Evolutionary conservation across 2,329 filamentous ascomycete genomes (phyloP).

Genomic region (Cladosporium sp.): DNA sequence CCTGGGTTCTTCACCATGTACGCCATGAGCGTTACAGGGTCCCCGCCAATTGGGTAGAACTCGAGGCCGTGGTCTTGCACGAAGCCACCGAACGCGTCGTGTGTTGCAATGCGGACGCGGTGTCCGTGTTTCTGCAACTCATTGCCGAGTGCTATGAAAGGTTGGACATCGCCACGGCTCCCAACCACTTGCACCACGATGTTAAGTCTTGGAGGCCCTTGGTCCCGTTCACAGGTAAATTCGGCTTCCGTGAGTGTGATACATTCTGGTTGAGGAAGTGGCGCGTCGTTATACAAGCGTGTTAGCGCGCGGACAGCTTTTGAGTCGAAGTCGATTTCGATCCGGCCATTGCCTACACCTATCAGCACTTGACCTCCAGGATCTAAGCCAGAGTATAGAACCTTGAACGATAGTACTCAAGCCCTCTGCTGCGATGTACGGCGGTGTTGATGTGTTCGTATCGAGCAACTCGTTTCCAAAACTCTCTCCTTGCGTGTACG

Average conservation of each 20-base stretch:
- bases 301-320: neutral
- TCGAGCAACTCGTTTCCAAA: neutral
- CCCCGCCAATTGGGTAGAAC: too few relatives aligned
- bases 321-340: neutral
- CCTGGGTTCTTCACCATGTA: too few relatives aligned
- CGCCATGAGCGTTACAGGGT: too few relatives aligned
- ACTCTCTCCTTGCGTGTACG: neutral
- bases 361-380: neutral
- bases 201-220: conserved; percentile 53
- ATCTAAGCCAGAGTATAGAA: neutral
- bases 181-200: conserved; percentile 75
- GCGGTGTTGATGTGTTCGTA: neutral
- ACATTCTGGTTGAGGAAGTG: neutral
- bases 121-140: conserved; percentile 33
- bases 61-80: too few relatives aligned
- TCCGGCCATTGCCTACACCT: neutral
- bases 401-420: neutral
- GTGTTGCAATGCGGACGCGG: too few relatives aligned
- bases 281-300: neutral
- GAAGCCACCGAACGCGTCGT: too few relatives aligned
- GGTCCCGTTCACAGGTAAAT: too few relatives aligned
- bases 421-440: neutral
- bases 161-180: conserved; percentile 73
- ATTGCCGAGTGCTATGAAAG: conserved; percentile 70
- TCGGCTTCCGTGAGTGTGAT: neutral